Percentiles rank a stretch among this genome's conserved stretches.
These are phyloP conservation scores for Penicillium lagena DNA, from an alignment of 495 filamentous ascomycete genomes.

Conservation along the genomic window DNA sequence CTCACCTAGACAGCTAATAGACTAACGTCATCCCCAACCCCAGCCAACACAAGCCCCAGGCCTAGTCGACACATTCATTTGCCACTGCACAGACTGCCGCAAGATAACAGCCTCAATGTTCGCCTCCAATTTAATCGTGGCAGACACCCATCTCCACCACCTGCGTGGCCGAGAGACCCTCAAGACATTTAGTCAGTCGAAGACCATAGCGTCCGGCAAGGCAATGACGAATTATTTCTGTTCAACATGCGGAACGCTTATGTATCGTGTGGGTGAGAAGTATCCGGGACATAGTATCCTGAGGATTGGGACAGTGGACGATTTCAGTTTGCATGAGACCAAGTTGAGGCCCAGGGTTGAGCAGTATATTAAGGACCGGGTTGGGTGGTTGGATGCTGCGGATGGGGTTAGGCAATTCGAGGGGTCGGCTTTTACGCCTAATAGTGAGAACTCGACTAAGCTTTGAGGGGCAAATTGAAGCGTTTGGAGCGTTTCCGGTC, in stretches of 20 bases:
- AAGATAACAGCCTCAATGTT: slow-evolving; percentile 57
- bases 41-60: slow-evolving; percentile 37
- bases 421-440: too few relatives aligned
- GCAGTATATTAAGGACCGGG: not conserved
- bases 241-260: slow-evolving; percentile 44
- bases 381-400: too few relatives aligned
- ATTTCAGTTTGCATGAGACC: slow-evolving; percentile 46
- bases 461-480: too few relatives aligned
- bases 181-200: slow-evolving; percentile 27
- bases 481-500: too few relatives aligned
- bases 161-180: slow-evolving; percentile 41
- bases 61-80: slow-evolving; percentile 45
- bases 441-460: too few relatives aligned
- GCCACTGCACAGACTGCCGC: slow-evolving; percentile 51
- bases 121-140: slow-evolving; percentile 47
- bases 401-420: too few relatives aligned
- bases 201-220: slow-evolving; percentile 33
- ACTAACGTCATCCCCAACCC: slow-evolving; percentile 1
- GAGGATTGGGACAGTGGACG: slow-evolving; percentile 49
- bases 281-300: slow-evolving; percentile 36
- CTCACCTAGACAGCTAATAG: too few relatives aligned
- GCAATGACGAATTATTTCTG: slow-evolving; percentile 53
- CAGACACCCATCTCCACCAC: slow-evolving; percentile 33
- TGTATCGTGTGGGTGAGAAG: slow-evolving; percentile 37
- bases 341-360: slow-evolving; percentile 32